A percentile compares a stretch with the other conserved stretches of the same genome.
Conservation (phyloP, 345 rosid genomes). For the Euphorbia lathyris region DNA sequence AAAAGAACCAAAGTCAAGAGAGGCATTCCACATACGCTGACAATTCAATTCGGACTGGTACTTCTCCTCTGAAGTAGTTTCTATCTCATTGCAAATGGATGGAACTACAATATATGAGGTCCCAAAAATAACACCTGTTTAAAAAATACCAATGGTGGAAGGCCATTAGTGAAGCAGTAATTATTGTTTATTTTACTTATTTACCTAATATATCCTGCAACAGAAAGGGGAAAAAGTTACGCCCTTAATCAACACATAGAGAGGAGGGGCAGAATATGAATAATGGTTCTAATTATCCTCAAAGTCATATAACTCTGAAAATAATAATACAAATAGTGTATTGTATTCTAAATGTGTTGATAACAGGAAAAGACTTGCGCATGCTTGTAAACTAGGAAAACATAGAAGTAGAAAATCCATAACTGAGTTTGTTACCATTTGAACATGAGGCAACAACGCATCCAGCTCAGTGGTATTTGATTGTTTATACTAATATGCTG, state of each 20-base stretch:
- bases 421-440: neutral
- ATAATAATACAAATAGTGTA: neutral
- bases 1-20: conserved; percentile 7
- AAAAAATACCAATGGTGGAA: conserved; percentile 12
- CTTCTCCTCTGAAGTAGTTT: conserved; percentile 48
- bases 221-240: neutral
- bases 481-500: neutral
- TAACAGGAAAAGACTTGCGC: neutral
- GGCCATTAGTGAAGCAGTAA: conserved; percentile 1
- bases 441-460: neutral
- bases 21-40: conserved; percentile 49
- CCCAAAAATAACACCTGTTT: conserved; percentile 61
- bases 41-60: conserved; percentile 63
- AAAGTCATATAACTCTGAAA: neutral
- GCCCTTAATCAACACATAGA: neutral
- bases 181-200: neutral
- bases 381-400: neutral
- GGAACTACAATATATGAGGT: conserved; percentile 68
- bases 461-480: neutral
- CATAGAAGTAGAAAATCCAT: neutral
- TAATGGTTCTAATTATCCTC: neutral
- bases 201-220: neutral
- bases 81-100: conserved; percentile 58
- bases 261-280: neutral
- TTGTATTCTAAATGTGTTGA: neutral